Evolutionary conservation across 2,329 filamentous ascomycete species (phyloP), one percentile per base, ranked within the genome.

Genomic region (Ilyonectria sp.): DNA sequence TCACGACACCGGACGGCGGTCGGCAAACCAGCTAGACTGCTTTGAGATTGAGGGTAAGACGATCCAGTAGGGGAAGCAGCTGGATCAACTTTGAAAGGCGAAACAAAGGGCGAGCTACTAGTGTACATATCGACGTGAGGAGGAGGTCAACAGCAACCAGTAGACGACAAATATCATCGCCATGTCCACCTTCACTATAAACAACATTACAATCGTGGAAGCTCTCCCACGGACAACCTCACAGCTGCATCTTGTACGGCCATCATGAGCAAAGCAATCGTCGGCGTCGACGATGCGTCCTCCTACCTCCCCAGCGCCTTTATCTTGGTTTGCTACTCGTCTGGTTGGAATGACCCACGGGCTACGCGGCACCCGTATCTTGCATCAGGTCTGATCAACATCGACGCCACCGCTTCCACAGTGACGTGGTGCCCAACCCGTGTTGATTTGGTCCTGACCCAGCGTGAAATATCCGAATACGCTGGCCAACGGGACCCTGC

Each of bases 371-470:
- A n/a, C 65, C 61, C 9, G 40, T 21, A 23, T 71, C 69, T 9
- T 80, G 79, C 67, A 75, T 75, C 17, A 71, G 74, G 26, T 76
- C 71, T 31, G 70, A 60, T 2, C 26, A 74, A 74, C 13, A 72
- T 74, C 15, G 65, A 61, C 44, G 59, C 61, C 44, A 75, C 73
- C 21, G 73, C 75, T 26, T 79, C 78, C 19, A 81, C 79, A 1
- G 71, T 82, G 15, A 81, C 79, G 3, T 82, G 80, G 67, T 82
- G 79, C 31, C 80, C 79, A 2, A 64, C 72, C 4, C 69, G 71
- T 60, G 61, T 65, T 8, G 71, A 66, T 15, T 55, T 81, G 6
- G 71, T 60, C 19, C 62, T 81, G 11, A 74, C 11, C 70, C 2
- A 82, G 79, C 57, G 76, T 80, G 10, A 62, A 64, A 15, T 67